Base-by-base conservation (phyloP, 2,329 filamentous ascomycete species). In the Sporothrix pseudoabietina region DNA sequence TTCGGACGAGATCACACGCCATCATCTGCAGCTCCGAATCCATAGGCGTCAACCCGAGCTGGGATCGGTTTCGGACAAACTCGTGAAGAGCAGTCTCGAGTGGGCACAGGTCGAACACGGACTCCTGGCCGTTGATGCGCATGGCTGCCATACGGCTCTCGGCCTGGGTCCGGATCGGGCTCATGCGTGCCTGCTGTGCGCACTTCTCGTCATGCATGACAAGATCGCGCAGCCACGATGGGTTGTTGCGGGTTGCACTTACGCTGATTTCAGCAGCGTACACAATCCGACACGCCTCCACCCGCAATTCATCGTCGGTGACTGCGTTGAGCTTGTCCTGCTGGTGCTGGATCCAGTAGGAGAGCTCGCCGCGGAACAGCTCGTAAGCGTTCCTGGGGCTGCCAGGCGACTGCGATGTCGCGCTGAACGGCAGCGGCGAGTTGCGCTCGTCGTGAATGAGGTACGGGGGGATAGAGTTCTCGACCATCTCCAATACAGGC, bases 381-480 rank as follows among this genome's bases (percentile, higher is more conserved):
- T 90, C 88, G 78, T 89, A 90, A n/a, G 87, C 86, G 76, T 87
- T 88, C 22, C 84, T 83, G 1, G 87, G 85, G 9, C 84, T 83
- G 74, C 85, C 82, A 0, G 83, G 80, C 3, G 84, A 79, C 41
- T 81, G 80, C 12, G 81, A 80, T 74, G 82, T 83, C 52, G 87
- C 86, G 77, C 83, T 81, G 78, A 83, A 89, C 32, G 88, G 88
- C 61, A 86, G 79, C 10, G 87, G 86, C 16, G 85, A 86, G 54
- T 86, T 87, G 78, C 88, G 84, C 78, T 90, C 88, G 80, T 89
- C 83, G 79, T 90, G 87, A 82, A 90, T 90, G 72, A 90, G 83
- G 82, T 90, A 90, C 69, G 89, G 88, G 71, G 89, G 89, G 73
- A 91, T 89, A 65, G 88, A 88, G 78, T 90, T 90, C 80, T 91